These are phyloP conservation scores for Xylaria polymorpha DNA, from an alignment of 2,329 filamentous ascomycete species.

Conservation along the genomic window DNA sequence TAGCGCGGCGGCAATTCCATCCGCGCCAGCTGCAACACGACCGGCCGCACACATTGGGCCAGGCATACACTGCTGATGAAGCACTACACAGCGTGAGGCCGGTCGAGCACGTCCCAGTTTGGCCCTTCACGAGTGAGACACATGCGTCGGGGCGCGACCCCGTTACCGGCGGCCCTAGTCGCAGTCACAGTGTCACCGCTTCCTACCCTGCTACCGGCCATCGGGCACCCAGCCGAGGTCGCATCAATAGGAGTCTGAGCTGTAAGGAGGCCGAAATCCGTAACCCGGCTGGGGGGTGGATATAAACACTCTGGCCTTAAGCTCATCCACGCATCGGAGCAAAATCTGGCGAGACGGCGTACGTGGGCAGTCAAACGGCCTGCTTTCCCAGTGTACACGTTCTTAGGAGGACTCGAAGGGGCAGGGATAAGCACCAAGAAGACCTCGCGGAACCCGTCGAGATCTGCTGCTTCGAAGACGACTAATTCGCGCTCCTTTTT, in stretches of 20 bases:
- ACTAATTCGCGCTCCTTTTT: neutral
- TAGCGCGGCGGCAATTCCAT: conserved; percentile 1
- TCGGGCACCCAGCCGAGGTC: neutral
- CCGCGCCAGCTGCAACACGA: conserved; percentile 11
- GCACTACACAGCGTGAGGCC: conserved; percentile 15
- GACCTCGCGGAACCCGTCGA: neutral
- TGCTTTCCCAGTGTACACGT: neutral
- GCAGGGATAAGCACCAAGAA: neutral
- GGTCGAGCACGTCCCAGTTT: conserved; percentile 9
- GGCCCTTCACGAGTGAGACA: conserved; percentile 33
- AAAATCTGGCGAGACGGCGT: neutral
- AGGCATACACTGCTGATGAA: conserved; percentile 27
- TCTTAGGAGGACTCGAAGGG: neutral
- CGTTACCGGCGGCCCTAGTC: neutral
- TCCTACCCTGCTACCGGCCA: neutral
- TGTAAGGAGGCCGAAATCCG: neutral
- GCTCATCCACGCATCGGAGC: neutral
- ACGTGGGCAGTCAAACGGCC: neutral
- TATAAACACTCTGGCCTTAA: conserved; percentile 11
- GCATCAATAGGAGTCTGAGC: conserved; percentile 28
- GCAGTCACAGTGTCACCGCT: conserved; percentile 14
- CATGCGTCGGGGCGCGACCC: conserved; percentile 12
- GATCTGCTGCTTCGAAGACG: neutral
- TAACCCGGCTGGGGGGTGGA: conserved; percentile 20
- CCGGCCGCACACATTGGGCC: conserved; percentile 16